phyloP scores from a whole-genome alignment of 2,329 filamentous ascomycete species.

The Didymellaceae sp. region DNA sequence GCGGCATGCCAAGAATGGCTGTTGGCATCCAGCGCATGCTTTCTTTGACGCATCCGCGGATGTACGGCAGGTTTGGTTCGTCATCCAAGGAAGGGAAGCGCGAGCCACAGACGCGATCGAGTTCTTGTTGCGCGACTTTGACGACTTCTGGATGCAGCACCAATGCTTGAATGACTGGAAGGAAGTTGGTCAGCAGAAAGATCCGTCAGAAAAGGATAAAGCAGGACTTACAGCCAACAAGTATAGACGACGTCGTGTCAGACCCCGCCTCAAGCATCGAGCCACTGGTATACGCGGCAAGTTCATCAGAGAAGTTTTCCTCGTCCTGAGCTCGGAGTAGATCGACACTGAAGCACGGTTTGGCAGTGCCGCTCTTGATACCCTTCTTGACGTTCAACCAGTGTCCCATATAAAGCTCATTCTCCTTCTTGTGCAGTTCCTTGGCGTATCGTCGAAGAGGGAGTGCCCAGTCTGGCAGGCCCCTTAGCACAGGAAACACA shows the following conservation, averaged over 20 bases:
- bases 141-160: constrained; percentile 32
- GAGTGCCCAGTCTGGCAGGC: constrained; percentile 40
- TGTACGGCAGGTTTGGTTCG: constrained; percentile 30
- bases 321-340: constrained; percentile 28
- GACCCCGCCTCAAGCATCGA: constrained; percentile 39
- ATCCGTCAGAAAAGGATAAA: not conserved
- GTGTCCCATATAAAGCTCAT: constrained; percentile 34
- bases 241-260: constrained; percentile 35
- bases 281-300: constrained; percentile 33
- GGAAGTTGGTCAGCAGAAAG: not conserved
- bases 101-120: constrained; percentile 40
- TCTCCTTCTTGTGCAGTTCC: constrained; percentile 53
- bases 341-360: constrained; percentile 35
- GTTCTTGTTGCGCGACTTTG: constrained; percentile 31
- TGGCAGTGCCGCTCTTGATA: constrained; percentile 12
- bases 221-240: constrained; percentile 26
- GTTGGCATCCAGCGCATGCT: constrained; percentile 42
- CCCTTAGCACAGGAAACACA: constrained; percentile 54
- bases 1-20: constrained; percentile 31
- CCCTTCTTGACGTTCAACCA: constrained; percentile 31
- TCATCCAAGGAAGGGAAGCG: constrained; percentile 41
- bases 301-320: constrained; percentile 29
- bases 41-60: constrained; percentile 39
- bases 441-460: constrained; percentile 51
- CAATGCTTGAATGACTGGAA: constrained; percentile 38